Base-by-base conservation (phyloP, 495 filamentous ascomycete species). In the Chaetomium cochliodes region DNA sequence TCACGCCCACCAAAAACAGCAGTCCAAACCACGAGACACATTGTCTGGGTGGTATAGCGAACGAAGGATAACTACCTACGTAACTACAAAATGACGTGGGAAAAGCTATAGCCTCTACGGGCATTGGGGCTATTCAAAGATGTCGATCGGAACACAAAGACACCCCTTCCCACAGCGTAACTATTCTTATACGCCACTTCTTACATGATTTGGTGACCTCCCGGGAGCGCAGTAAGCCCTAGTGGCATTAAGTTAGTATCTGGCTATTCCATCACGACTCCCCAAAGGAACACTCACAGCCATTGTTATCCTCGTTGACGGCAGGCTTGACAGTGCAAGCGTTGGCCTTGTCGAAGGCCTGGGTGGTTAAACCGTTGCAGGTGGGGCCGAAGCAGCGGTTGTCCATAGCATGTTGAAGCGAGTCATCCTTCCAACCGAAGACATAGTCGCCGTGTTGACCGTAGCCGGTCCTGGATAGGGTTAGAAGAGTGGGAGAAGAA, bases 381-480 rank as follows among this genome's bases (percentile, higher is more conserved):
- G 65, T 70, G 9, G 77, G 69, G 25, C 73, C 77, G 65, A 77
- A 74, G 73, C 74, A 80, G 51, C 70, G 58, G 51, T 75, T 78
- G 67, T 82, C 81, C 80, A 82, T 82, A 49, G 79, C 80, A n/a
- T 71, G 71, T 71, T 83, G 80, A 16, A 83, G 78, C 0, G 75
- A 56, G 55, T 81, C 70, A 42, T 72, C 80, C 67, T 82, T 73
- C 80, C 80, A 83, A 39, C 81, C 81, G 63, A 83, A 83, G 28
- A 83, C 77, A 72, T 83, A 83, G 65, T 83, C 81, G 59, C 69
- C 81, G 69, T 83, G 81, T 33, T 81, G 70, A 0, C 67, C 68
- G 54, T 64, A 70, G 23, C 70, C 70, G 13, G 67, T 67, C 37
- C 67, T 73, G 22, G 46, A 39, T 26, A 1, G 51, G 8, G 2